Evolutionary conservation across 805 yeast genomes (phyloP).

Genomic region (Saccharomycopsis sp.): DNA sequence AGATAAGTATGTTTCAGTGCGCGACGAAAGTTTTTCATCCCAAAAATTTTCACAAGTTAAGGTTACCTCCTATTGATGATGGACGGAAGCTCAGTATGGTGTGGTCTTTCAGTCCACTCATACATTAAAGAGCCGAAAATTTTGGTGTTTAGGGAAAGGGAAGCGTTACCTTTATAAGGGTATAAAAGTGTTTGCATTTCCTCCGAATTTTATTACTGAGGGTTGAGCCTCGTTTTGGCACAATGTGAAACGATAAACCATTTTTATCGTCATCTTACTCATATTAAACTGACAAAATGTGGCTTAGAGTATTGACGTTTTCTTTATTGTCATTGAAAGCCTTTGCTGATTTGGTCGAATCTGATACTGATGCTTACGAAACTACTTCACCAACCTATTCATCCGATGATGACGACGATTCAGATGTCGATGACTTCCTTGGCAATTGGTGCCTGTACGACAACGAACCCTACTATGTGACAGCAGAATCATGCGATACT

Average conservation of each 20-base stretch:
- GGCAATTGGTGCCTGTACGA: background rate
- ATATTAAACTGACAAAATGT: background rate
- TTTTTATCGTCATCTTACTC: background rate
- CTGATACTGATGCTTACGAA: background rate
- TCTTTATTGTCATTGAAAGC: background rate
- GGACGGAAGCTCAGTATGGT: too few relatives aligned
- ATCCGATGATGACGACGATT: background rate
- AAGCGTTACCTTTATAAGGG: too few relatives aligned
- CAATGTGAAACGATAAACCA: background rate
- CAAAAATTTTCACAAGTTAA: too few relatives aligned
- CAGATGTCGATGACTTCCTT: background rate
- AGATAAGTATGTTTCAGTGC: too few relatives aligned
- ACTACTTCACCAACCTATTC: background rate
- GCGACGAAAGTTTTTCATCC: too few relatives aligned
- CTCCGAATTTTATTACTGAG: too few relatives aligned
- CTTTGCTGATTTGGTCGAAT: background rate
- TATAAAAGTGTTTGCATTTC: background rate
- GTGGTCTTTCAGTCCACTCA: too few relatives aligned
- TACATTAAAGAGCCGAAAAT: too few relatives aligned
- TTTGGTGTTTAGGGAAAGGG: too few relatives aligned
- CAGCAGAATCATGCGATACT: background rate
- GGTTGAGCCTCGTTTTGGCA: too few relatives aligned
- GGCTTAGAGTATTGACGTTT: background rate
- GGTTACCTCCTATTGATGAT: too few relatives aligned
- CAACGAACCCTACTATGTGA: too few relatives aligned